Conservation (phyloP, 2,329 filamentous ascomycete species). For the Venturia aucupariae region DNA sequence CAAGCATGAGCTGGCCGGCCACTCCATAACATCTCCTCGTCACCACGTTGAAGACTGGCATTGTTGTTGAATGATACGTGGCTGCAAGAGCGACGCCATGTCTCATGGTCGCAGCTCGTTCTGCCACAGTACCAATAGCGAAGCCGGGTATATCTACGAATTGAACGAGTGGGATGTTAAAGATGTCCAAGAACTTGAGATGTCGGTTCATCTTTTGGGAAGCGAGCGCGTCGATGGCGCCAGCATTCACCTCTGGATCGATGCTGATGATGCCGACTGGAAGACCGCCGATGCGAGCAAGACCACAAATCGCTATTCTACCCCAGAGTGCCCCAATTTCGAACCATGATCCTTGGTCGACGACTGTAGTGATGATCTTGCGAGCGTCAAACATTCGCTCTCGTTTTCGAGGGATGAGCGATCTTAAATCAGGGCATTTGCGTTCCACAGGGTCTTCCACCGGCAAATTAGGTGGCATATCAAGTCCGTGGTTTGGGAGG, state of each 20-base stretch:
- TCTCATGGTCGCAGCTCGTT: conserved; percentile 55
- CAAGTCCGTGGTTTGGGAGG: conserved; percentile 48
- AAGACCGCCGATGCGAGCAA: conserved; percentile 48
- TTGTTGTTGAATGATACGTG: conserved; percentile 54
- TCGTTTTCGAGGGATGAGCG: conserved; percentile 48
- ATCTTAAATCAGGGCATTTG: conserved; percentile 40
- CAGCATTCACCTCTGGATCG: conserved; percentile 53
- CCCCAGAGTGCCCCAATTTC: conserved; percentile 57
- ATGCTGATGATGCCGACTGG: conserved; percentile 51
- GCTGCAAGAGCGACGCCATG: conserved; percentile 53
- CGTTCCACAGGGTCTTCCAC: conserved; percentile 43
- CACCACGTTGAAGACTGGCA: conserved; percentile 55
- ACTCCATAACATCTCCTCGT: conserved; percentile 54
- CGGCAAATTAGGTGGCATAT: conserved; percentile 42
- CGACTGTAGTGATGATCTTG: conserved; percentile 47
- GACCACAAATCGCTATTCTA: conserved; percentile 50
- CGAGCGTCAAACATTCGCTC: conserved; percentile 53
- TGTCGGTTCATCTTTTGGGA: conserved; percentile 52
- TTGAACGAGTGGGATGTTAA: conserved; percentile 55
- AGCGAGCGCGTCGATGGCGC: conserved; percentile 51
- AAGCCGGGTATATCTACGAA: conserved; percentile 55
- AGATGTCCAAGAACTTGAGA: conserved; percentile 55
- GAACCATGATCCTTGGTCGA: conserved; percentile 50
- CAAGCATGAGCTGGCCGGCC: conserved; percentile 55
- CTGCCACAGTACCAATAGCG: conserved; percentile 54